Evolutionary conservation across 768 basidiomycete species (phyloP).

Genomic region (Mrakia gelida): DNA sequence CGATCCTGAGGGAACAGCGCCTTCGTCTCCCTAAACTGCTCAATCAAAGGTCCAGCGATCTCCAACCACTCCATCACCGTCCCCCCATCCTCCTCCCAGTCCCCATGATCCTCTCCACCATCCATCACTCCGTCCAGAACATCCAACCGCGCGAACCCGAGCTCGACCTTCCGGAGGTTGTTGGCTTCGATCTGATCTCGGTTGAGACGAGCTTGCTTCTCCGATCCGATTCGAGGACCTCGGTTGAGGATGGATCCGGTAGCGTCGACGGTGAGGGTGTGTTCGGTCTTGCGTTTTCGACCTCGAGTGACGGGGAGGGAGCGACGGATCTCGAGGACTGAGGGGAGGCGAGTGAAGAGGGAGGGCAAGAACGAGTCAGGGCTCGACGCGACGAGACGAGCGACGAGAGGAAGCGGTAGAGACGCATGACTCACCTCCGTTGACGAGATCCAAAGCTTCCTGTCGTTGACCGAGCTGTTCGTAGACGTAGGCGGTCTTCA

Average conservation of each 20-base stretch:
- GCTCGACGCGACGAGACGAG: neutral
- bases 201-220: neutral
- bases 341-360: constrained; percentile 21
- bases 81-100: constrained; percentile 49
- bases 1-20: constrained; percentile 73
- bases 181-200: constrained; percentile 13
- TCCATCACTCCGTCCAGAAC: constrained; percentile 28
- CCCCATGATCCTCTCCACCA: constrained; percentile 36
- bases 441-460: constrained; percentile 76
- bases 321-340: constrained; percentile 11
- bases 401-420: neutral
- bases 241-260: constrained; percentile 10
- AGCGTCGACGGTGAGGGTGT: neutral
- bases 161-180: constrained; percentile 20
- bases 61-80: constrained; percentile 68
- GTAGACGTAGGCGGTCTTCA: constrained; percentile 84
- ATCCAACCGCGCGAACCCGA: constrained; percentile 15
- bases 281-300: constrained; percentile 7
- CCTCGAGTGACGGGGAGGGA: constrained; percentile 4
- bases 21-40: constrained; percentile 81
- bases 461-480: constrained; percentile 75
- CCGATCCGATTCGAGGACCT: neutral
- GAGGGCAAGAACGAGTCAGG: constrained; percentile 25
- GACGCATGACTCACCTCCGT: constrained; percentile 58
- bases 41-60: constrained; percentile 79